Evolutionary conservation across 2,329 filamentous ascomycete species (phyloP), one percentile per base, ranked within the genome.

Genomic region (Cyphellophora attinorum): DNA sequence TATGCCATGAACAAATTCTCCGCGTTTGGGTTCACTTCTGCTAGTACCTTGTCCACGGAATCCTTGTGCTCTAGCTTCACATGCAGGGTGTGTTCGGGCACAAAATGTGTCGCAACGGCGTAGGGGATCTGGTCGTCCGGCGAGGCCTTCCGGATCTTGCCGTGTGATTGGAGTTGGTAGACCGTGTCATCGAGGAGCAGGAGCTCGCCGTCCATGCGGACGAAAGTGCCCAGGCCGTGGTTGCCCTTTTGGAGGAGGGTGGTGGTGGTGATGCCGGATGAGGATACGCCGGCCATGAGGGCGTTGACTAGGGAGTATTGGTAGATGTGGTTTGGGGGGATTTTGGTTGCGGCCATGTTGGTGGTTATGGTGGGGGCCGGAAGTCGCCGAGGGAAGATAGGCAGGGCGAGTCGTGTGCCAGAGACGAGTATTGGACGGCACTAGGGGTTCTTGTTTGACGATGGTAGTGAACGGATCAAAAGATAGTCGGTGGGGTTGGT

Each of bases 191-290:
- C 59, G 6, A 65, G 46, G 23, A 64, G 51, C n/a, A 65, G 37
- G 10, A 65, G 49, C 39, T 65, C 63, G 33, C 63, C 63, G 41
- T 65, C 52, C 51, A 66, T 62, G 19, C 50, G 48, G 1, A 53
- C 48, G 41, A 64, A 68, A 19, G 64, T 64, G 38, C 67, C 67
- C 6, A 71, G 58, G 38, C 67, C 67, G 55, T 68, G 58, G 46
- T 66, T 67, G 33, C 67, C 67, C 45, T 66, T 59, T 27, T 54
- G 49, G 11, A 60, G 51, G 38, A 70, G 59, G 47, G 66, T 58
- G 27, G 62, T 56, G 31, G 61, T 65, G 33, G 61, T 51, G 38
- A 68, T 67, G 21, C 65, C 65, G 29, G 59, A 58, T 42, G 65
- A 60, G 38, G 59, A 61, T 25, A 65, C 52, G 11, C 61, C 63